Evolutionary conservation across 2,329 filamentous ascomycete species (phyloP).

Genomic region (Arachnopeziza araneosa): DNA sequence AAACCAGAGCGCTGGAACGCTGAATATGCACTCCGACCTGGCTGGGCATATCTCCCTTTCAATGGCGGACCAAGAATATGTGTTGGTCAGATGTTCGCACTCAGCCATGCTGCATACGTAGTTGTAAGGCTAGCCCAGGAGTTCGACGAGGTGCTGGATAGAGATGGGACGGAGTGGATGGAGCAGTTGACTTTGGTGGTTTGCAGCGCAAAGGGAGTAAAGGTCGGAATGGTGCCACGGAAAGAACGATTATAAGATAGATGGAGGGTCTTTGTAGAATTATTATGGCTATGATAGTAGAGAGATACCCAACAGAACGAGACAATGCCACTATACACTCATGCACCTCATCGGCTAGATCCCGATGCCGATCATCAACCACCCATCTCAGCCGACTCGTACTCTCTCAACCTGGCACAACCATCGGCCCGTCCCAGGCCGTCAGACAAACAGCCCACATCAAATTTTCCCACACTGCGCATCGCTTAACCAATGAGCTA

Average conservation of each 20-base stretch:
- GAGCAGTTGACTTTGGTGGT: conserved; percentile 21
- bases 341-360: too few species aligned
- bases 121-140: conserved; percentile 31
- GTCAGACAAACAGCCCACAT: neutral
- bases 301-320: neutral
- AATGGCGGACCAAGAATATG: conserved; percentile 34
- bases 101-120: conserved; percentile 32
- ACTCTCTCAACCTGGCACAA: too few species aligned
- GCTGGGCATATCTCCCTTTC: conserved; percentile 34
- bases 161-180: conserved; percentile 19
- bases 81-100: conserved; percentile 33
- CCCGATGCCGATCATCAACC: too few species aligned
- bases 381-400: too few species aligned
- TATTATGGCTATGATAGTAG: neutral
- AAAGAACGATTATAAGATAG: neutral
- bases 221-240: conserved; percentile 6
- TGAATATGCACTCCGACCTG: conserved; percentile 36
- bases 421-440: too few species aligned
- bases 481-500: too few species aligned
- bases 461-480: neutral
- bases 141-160: conserved; percentile 28
- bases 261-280: neutral
- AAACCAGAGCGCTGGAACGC: conserved; percentile 18
- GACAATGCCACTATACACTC: neutral
- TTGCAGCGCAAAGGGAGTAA: conserved; percentile 17